Conservation (phyloP, 371 early-diverging fungal genomes). For the Lichtheimia ornata region DNA sequence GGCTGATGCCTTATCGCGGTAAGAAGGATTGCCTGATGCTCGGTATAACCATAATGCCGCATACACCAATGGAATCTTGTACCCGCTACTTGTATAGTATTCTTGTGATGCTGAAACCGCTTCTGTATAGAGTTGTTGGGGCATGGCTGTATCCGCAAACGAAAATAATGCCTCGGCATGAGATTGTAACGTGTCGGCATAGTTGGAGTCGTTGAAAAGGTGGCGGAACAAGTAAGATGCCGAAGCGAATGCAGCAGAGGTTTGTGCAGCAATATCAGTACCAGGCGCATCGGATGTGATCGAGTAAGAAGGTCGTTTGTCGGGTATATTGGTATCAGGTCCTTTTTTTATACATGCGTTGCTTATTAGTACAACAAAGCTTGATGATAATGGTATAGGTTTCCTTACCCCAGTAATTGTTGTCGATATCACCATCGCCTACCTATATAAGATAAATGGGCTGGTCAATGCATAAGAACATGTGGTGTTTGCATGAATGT, state of each 20-base stretch:
- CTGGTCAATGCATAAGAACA: no score
- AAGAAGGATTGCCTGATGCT: constrained; percentile 46
- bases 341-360: constrained; percentile 11
- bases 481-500: no score
- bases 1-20: constrained; percentile 47
- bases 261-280: constrained; percentile 48
- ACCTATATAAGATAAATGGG: constrained; percentile 11
- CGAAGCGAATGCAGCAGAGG: constrained; percentile 53
- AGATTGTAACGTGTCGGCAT: constrained; percentile 31
- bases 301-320: constrained; percentile 40
- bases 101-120: constrained; percentile 46
- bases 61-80: constrained; percentile 55
- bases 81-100: constrained; percentile 49
- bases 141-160: constrained; percentile 52
- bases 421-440: constrained; percentile 26
- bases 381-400: neutral
- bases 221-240: constrained; percentile 48
- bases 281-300: constrained; percentile 40
- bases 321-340: constrained; percentile 37
- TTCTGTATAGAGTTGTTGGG: constrained; percentile 54
- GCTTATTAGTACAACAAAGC: neutral
- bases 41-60: constrained; percentile 68
- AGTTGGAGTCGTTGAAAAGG: constrained; percentile 52
- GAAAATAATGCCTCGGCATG: constrained; percentile 44
- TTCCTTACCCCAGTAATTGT: constrained; percentile 33